Conservation (phyloP, 331 rosid species). For the Quercus phellos region DNA sequence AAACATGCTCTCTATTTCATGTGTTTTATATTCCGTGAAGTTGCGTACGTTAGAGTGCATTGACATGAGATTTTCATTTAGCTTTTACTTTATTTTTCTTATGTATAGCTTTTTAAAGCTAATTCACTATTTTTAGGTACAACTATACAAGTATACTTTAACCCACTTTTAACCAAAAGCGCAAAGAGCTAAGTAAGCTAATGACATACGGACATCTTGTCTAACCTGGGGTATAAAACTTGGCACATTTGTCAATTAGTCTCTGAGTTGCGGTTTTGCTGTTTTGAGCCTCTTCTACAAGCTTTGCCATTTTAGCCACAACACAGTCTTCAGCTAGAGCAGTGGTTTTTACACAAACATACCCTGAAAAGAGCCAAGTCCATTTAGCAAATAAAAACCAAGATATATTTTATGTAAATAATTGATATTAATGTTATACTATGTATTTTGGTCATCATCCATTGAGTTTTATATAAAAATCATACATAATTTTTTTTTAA, state of each 20-base stretch:
- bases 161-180: background rate
- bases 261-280: constrained; percentile 72
- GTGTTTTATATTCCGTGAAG: too few species aligned
- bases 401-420: background rate
- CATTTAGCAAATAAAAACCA: background rate
- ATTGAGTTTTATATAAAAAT: too few species aligned
- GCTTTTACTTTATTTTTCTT: too few species aligned
- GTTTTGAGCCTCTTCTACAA: constrained; percentile 93
- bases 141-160: too few species aligned
- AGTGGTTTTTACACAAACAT: constrained; percentile 67
- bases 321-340: constrained; percentile 81
- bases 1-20: background rate
- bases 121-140: too few species aligned
- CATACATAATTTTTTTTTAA: too few species aligned
- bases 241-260: constrained; percentile 74
- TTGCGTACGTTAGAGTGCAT: too few species aligned
- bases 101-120: too few species aligned
- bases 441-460: too few species aligned
- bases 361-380: constrained; percentile 43
- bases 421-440: too few species aligned
- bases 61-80: too few species aligned
- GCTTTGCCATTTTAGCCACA: constrained; percentile 88
- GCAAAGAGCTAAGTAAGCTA: background rate
- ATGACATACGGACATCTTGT: background rate
- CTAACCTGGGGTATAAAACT: constrained; percentile 87